Conservation (phyloP, 176 grass and related monocot genomes). For the Pharus latifolius region DNA sequence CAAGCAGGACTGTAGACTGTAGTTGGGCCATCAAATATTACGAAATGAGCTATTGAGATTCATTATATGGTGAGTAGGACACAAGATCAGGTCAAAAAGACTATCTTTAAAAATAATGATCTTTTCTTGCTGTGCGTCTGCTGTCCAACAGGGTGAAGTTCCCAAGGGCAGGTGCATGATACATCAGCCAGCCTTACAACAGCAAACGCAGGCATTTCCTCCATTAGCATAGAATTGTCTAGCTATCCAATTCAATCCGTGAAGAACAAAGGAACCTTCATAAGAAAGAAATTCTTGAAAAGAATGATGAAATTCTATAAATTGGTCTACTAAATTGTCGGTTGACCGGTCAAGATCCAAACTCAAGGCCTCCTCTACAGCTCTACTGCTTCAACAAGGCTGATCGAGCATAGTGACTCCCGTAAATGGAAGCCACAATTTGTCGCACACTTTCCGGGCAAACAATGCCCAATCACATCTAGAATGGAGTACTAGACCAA, state of each 20-base stretch:
- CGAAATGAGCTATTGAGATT: too few species aligned
- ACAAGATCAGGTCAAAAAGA: background rate
- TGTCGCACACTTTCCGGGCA: background rate
- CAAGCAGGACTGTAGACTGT: background rate
- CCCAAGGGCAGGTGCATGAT: background rate
- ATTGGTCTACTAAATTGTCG: background rate
- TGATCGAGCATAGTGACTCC: background rate
- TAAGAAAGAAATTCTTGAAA: background rate
- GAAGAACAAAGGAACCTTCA: background rate
- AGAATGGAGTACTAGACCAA: background rate
- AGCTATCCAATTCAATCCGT: background rate
- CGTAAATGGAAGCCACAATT: background rate
- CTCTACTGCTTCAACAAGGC: too few species aligned
- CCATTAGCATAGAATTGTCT: background rate
- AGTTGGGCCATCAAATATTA: too few species aligned
- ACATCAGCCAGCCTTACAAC: background rate
- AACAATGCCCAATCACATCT: background rate
- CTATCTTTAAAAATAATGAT: background rate
- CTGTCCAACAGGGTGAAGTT: slow-evolving; percentile 5
- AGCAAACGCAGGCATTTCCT: background rate
- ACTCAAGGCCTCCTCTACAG: too few species aligned
- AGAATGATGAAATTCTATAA: background rate
- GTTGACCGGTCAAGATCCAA: slow-evolving; percentile 34
- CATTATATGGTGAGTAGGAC: background rate
- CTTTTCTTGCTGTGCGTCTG: background rate